Evolutionary conservation across 371 early-diverging fungal genomes (phyloP).

Genomic region (Syncephalis fuscata): DNA sequence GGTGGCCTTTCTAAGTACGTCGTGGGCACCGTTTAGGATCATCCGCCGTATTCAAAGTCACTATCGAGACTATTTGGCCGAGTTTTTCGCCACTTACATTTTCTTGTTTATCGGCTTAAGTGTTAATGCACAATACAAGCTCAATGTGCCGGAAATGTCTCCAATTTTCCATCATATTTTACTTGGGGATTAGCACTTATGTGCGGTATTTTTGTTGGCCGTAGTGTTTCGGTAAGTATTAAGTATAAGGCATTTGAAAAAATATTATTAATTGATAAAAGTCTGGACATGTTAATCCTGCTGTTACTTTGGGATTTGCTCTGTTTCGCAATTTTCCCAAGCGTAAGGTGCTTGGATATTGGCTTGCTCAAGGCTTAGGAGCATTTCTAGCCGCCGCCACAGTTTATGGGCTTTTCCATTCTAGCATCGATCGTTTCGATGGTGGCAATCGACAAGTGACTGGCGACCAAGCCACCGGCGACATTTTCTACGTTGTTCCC

Average conservation of each 20-base stretch:
- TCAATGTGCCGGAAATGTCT: conserved; percentile 6
- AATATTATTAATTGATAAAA: conserved; percentile 4
- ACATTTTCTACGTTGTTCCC: conserved; percentile 53
- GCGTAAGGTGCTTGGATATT: conserved; percentile 37
- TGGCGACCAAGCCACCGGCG: conserved; percentile 27
- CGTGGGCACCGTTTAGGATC: background rate
- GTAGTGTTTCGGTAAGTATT: conserved; percentile 32
- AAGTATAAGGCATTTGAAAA: too few species aligned
- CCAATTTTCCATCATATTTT: conserved; percentile 16
- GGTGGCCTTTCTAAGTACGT: too few species aligned
- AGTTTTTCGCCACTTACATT: conserved; percentile 64
- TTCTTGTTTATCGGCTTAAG: conserved; percentile 51
- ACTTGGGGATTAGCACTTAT: conserved; percentile 34
- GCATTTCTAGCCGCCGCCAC: conserved; percentile 55
- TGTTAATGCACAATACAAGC: conserved; percentile 26
- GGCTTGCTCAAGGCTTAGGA: conserved; percentile 42
- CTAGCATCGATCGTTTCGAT: conserved; percentile 34
- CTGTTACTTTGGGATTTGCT: conserved; percentile 50
- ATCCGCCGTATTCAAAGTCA: background rate
- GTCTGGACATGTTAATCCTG: conserved; percentile 72
- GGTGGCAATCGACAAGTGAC: conserved; percentile 9
- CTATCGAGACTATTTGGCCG: conserved; percentile 51
- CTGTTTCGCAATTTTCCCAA: conserved; percentile 48
- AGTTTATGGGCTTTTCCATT: conserved; percentile 25
- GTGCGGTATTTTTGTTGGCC: conserved; percentile 41